phyloP scores from a whole-genome alignment of 2,329 filamentous ascomycete genomes.

The Ophioceras dolichostomum region DNA sequence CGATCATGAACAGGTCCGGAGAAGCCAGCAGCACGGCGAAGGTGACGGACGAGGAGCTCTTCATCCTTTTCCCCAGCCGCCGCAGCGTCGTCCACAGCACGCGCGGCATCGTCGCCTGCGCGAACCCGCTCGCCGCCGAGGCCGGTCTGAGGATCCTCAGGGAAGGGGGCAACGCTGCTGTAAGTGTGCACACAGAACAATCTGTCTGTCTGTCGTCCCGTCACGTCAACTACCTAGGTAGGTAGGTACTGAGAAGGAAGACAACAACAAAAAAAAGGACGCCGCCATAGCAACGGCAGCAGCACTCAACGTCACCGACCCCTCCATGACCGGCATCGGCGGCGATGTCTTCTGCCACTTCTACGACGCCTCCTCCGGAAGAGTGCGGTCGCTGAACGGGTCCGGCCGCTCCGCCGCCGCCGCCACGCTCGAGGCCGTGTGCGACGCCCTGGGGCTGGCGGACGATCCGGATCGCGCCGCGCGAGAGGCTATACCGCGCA shows the following conservation, averaged over 20 bases:
- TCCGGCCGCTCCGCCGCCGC: conserved; percentile 67
- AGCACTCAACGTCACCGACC: conserved; percentile 43
- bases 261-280: too few relatives aligned
- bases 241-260: background rate
- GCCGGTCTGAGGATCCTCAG: conserved; percentile 71
- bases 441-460: conserved; percentile 54
- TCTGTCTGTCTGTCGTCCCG: too few relatives aligned
- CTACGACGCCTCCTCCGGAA: conserved; percentile 69
- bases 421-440: conserved; percentile 56
- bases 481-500: conserved; percentile 48
- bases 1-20: too few relatives aligned
- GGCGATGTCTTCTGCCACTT: conserved; percentile 92
- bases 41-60: conserved; percentile 46
- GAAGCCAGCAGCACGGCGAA: too few relatives aligned
- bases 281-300: conserved; percentile 58
- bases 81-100: conserved; percentile 86
- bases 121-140: conserved; percentile 75
- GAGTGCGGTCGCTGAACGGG: conserved; percentile 79
- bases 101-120: conserved; percentile 77
- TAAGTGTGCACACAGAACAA: too few relatives aligned
- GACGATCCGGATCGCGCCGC: conserved; percentile 27
- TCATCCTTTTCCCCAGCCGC: conserved; percentile 53
- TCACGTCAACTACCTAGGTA: too few relatives aligned
- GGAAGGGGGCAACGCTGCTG: conserved; percentile 81
- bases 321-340: conserved; percentile 81